A percentile compares a stretch with the other conserved stretches of the same genome.
These are phyloP conservation scores for Tolypocladium album DNA, from an alignment of 2,329 filamentous ascomycete species.

Conservation along the genomic window DNA sequence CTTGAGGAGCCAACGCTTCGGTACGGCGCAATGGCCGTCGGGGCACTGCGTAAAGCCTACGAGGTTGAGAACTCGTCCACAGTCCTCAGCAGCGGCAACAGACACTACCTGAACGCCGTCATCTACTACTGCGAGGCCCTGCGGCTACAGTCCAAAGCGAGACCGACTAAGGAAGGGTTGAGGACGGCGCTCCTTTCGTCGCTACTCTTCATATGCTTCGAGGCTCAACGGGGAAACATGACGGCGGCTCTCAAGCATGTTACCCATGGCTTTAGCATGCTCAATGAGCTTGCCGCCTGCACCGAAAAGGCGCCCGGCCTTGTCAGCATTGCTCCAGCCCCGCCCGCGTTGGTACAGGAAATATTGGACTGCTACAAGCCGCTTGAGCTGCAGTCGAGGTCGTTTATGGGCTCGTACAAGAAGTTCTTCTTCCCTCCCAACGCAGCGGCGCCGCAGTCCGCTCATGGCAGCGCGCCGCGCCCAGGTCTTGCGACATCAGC, in stretches of 20 bases:
- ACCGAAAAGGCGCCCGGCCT: slow-evolving; percentile 22
- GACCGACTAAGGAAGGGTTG: slow-evolving; percentile 22
- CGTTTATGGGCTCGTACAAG: slow-evolving; percentile 26
- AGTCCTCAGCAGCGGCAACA: slow-evolving; percentile 16
- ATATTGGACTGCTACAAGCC: slow-evolving; percentile 28
- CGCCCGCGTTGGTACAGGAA: slow-evolving; percentile 24
- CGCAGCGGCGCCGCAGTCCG: not conserved
- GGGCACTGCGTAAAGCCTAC: slow-evolving; percentile 24
- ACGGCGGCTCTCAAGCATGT: slow-evolving; percentile 29
- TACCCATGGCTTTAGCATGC: slow-evolving; percentile 27
- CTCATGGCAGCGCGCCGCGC: not conserved
- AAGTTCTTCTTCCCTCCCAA: slow-evolving; percentile 20
- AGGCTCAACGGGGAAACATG: slow-evolving; percentile 27
- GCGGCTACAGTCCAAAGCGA: slow-evolving; percentile 25
- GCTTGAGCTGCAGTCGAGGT: slow-evolving; percentile 25
- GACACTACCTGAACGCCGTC: slow-evolving; percentile 28
- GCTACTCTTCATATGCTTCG: slow-evolving; percentile 29
- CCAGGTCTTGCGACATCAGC: not conserved
- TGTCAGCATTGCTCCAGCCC: slow-evolving; percentile 25
- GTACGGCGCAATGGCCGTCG: slow-evolving; percentile 29
- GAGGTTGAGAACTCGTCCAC: slow-evolving; percentile 11
- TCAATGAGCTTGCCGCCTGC: slow-evolving; percentile 26
- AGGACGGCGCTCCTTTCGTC: slow-evolving; percentile 28
- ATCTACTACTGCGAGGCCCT: slow-evolving; percentile 29
- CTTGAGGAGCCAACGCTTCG: slow-evolving; percentile 24